Conservation (phyloP, 148 eudicot species). For the Persicaria tinctoria region DNA sequence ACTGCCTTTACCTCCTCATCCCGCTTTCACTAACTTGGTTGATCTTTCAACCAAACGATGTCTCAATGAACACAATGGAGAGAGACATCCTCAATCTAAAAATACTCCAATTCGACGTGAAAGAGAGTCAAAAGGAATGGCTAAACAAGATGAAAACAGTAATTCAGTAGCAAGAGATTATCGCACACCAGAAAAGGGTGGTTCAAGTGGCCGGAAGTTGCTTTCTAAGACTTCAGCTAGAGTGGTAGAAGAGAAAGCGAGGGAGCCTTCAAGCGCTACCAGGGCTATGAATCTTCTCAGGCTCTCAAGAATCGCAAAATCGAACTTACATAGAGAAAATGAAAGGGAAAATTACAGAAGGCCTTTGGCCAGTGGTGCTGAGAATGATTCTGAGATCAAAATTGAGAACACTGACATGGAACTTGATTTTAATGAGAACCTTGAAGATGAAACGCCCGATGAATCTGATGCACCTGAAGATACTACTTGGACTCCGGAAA, state of each 20-base stretch:
- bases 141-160: conserved; percentile 57
- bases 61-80: conserved; percentile 69
- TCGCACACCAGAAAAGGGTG: conserved; percentile 63
- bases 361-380: conserved; percentile 63
- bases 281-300: conserved; percentile 73
- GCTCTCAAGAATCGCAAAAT: conserved; percentile 91
- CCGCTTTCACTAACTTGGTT: conserved; percentile 71
- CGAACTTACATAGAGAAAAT: conserved; percentile 83
- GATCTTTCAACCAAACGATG: conserved; percentile 45
- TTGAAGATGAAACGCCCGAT: conserved; percentile 72
- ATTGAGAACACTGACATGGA: conserved; percentile 98
- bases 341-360: conserved; percentile 95
- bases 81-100: conserved; percentile 34
- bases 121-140: conserved; percentile 27
- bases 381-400: conserved; percentile 79
- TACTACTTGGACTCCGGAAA: conserved; percentile 33
- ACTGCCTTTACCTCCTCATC: conserved; percentile 69
- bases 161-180: conserved; percentile 33
- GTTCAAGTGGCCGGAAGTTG: conserved; percentile 48
- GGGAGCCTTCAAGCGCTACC: conserved; percentile 38
- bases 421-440: conserved; percentile 86
- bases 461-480: conserved; percentile 65
- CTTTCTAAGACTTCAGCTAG: conserved; percentile 50
- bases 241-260: conserved; percentile 47
- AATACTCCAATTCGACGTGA: conserved; percentile 27